These are phyloP conservation scores for Ogataea nitratoaversa DNA, from an alignment of 805 yeast genomes.

Conservation along the genomic window DNA sequence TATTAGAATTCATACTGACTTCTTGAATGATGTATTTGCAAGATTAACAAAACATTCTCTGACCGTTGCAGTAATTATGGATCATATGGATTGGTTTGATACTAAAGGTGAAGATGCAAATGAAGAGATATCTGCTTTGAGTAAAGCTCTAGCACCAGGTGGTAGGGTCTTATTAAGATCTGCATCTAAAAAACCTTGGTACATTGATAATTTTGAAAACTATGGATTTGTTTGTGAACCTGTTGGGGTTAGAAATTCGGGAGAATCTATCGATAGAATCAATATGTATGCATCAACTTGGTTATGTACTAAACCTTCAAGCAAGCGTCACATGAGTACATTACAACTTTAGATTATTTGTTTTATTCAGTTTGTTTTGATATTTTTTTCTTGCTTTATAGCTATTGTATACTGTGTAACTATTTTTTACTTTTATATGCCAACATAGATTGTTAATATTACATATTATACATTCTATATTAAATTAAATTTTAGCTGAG, in stretches of 20 bases:
- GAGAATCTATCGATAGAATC: slow-evolving; percentile 68
- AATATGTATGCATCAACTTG: slow-evolving; percentile 90
- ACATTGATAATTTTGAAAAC: slow-evolving; percentile 60
- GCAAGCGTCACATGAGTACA: slow-evolving; percentile 46
- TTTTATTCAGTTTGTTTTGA: neutral
- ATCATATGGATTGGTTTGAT: slow-evolving; percentile 90
- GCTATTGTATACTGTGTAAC: neutral
- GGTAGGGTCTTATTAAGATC: slow-evolving; percentile 78
- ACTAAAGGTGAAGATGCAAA: slow-evolving; percentile 60
- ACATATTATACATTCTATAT: no score
- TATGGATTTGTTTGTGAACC: slow-evolving; percentile 66
- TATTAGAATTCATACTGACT: slow-evolving; percentile 76
- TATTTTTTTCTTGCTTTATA: neutral
- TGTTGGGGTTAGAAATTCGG: slow-evolving; percentile 62
- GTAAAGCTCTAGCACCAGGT: slow-evolving; percentile 55
- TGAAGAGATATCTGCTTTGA: slow-evolving; percentile 61
- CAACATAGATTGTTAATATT: no score
- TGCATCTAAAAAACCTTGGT: slow-evolving; percentile 75
- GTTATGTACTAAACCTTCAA: slow-evolving; percentile 59
- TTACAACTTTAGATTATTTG: slow-evolving; percentile 25
- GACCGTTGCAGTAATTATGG: slow-evolving; percentile 80
- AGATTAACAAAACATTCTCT: slow-evolving; percentile 59
- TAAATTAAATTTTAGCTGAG: no score
- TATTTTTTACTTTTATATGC: neutral
- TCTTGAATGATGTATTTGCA: slow-evolving; percentile 68